phyloP scores from a whole-genome alignment of 371 early-diverging fungal species.

The Mortierella sp. region DNA sequence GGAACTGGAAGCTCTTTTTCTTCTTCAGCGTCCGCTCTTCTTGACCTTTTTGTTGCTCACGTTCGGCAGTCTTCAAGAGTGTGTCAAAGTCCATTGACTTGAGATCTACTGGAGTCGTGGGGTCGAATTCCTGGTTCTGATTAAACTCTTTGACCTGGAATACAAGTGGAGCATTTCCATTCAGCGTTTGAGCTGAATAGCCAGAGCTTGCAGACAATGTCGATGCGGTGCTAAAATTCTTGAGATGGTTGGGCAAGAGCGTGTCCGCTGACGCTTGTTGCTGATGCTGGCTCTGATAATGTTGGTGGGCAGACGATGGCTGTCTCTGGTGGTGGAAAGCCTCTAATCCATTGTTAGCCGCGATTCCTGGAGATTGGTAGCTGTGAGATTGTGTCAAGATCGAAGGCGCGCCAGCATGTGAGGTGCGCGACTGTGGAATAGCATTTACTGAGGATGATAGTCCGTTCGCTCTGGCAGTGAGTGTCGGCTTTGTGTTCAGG shows the following conservation, averaged over 20 bases:
- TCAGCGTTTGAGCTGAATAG: slow-evolving; percentile 37
- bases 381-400: no score
- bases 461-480: slow-evolving; percentile 13
- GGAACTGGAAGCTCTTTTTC: slow-evolving; percentile 22
- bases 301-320: slow-evolving; percentile 20
- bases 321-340: slow-evolving; percentile 22
- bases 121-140: slow-evolving; percentile 28
- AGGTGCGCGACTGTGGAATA: no score
- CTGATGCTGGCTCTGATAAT: slow-evolving; percentile 12
- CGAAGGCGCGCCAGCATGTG: no score
- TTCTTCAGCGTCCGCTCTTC: slow-evolving; percentile 39
- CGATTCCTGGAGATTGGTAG: no score
- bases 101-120: slow-evolving; percentile 43
- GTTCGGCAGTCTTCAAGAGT: slow-evolving; percentile 41
- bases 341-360: slow-evolving; percentile 8
- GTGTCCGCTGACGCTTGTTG: slow-evolving; percentile 39
- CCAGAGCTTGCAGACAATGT: slow-evolving; percentile 30
- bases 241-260: slow-evolving; percentile 39
- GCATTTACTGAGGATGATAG: slow-evolving; percentile 20
- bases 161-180: slow-evolving; percentile 6
- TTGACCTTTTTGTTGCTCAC: slow-evolving; percentile 40
- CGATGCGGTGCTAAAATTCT: slow-evolving; percentile 46
- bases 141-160: slow-evolving; percentile 44
- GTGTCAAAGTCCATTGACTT: slow-evolving; percentile 52
- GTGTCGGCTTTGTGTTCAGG: slow-evolving; percentile 25